Evolutionary conservation across 192 early-diverging fungal species (phyloP).

Genomic region (Coemansia sp.): DNA sequence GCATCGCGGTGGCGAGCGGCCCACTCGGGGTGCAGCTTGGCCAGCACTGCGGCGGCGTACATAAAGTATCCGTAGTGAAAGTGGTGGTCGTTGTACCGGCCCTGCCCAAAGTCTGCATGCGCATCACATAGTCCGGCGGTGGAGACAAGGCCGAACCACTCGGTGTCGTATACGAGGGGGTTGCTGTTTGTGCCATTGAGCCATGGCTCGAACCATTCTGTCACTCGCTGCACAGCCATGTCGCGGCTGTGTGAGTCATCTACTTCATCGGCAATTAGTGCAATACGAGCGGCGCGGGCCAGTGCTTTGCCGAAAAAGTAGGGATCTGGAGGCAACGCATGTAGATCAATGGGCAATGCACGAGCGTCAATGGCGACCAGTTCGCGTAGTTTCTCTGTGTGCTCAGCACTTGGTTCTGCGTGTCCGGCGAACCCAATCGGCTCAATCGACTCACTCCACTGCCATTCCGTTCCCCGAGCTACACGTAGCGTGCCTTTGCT

Average conservation of each 20-base stretch:
- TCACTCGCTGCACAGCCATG: slow-evolving; percentile 14
- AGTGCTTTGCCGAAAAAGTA: slow-evolving; percentile 57
- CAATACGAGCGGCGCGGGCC: slow-evolving; percentile 49
- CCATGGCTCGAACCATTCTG: slow-evolving; percentile 42
- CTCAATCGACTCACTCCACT: slow-evolving; percentile 33
- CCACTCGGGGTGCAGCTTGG: slow-evolving; percentile 44
- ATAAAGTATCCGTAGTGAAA: slow-evolving; percentile 61
- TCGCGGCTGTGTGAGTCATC: slow-evolving; percentile 28
- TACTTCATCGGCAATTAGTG: slow-evolving; percentile 54
- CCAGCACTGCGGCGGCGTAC: slow-evolving; percentile 49
- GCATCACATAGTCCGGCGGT: slow-evolving; percentile 29
- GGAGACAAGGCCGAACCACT: slow-evolving; percentile 49
- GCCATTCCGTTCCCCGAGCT: slow-evolving; percentile 35
- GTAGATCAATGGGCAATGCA: background rate
- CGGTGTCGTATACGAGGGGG: slow-evolving; percentile 43
- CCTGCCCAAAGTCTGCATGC: slow-evolving; percentile 54
- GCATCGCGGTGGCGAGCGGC: background rate
- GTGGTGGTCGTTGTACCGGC: slow-evolving; percentile 58
- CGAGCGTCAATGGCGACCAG: slow-evolving; percentile 36
- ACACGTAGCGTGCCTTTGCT: slow-evolving; percentile 49
- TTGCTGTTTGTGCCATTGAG: slow-evolving; percentile 32
- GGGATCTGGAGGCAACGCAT: slow-evolving; percentile 38
- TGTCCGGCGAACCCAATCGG: slow-evolving; percentile 42
- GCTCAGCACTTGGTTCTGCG: slow-evolving; percentile 11
- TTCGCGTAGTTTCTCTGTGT: slow-evolving; percentile 12